phyloP scores from a whole-genome alignment of 331 rosid species.

The Pyracantha coccinea region DNA sequence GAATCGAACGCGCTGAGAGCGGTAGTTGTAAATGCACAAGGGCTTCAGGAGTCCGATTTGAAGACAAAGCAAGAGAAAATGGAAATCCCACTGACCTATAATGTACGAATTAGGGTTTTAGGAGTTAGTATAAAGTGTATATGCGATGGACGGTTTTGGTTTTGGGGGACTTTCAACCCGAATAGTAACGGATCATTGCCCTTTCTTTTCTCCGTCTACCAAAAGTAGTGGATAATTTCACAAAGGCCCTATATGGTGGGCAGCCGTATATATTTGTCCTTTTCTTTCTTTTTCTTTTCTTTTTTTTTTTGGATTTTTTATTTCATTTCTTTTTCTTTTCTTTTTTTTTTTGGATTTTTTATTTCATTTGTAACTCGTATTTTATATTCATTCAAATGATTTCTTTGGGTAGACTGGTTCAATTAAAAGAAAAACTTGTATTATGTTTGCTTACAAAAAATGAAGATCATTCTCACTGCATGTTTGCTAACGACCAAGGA shows the following conservation, averaged over 20 bases:
- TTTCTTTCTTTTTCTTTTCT: too few relatives aligned
- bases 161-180: background rate
- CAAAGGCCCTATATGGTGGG: background rate
- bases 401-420: too few relatives aligned
- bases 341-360: too few relatives aligned
- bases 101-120: slow-evolving; percentile 9
- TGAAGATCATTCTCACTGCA: too few relatives aligned
- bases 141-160: background rate
- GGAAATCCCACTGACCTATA: background rate
- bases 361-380: too few relatives aligned
- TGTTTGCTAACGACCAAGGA: too few relatives aligned
- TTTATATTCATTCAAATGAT: too few relatives aligned
- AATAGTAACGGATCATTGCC: background rate
- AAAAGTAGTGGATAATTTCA: background rate
- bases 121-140: background rate
- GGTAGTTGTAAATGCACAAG: background rate
- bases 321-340: too few relatives aligned
- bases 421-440: too few relatives aligned
- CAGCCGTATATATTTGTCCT: background rate
- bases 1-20: background rate
- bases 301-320: too few relatives aligned
- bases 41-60: background rate
- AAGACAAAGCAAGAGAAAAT: background rate
- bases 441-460: too few relatives aligned
- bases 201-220: background rate